Conservation (phyloP, 202 grass and related monocot genomes). For the Thinopyrum obtusiflorum region DNA sequence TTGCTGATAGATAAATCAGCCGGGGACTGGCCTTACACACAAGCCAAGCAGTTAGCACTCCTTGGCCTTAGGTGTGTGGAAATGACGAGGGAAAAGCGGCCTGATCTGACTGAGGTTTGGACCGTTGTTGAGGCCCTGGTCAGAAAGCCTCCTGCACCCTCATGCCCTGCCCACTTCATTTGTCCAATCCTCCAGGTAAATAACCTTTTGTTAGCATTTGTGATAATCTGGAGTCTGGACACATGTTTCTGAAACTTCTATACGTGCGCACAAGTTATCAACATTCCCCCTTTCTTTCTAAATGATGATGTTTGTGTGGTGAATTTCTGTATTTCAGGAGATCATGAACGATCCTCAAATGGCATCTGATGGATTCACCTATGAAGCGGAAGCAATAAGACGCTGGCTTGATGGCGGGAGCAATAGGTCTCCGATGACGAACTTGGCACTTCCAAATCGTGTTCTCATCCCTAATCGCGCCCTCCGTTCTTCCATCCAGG, state of each 20-base stretch:
- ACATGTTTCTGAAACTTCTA: background rate
- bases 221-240: background rate
- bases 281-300: background rate
- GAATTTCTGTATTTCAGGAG: slow-evolving; percentile 24
- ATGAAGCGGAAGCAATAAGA: slow-evolving; percentile 34
- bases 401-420: slow-evolving; percentile 24
- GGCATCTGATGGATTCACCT: slow-evolving; percentile 38
- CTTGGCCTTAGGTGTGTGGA: slow-evolving; percentile 32
- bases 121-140: slow-evolving; percentile 11
- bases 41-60: slow-evolving; percentile 34
- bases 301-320: background rate
- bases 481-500: slow-evolving; percentile 33
- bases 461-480: slow-evolving; percentile 26
- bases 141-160: background rate
- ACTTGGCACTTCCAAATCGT: slow-evolving; percentile 8
- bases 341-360: slow-evolving; percentile 37
- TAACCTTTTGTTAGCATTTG: background rate
- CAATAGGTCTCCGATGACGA: slow-evolving; percentile 35
- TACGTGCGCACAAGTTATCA: background rate
- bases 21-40: slow-evolving; percentile 35
- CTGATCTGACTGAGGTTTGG: slow-evolving; percentile 36
- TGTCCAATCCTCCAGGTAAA: slow-evolving; percentile 36
- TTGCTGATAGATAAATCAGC: slow-evolving; percentile 38
- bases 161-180: slow-evolving; percentile 21
- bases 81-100: slow-evolving; percentile 14